phyloP scores from a whole-genome alignment of 192 early-diverging fungal species.

The Chytriomyces confervae region DNA sequence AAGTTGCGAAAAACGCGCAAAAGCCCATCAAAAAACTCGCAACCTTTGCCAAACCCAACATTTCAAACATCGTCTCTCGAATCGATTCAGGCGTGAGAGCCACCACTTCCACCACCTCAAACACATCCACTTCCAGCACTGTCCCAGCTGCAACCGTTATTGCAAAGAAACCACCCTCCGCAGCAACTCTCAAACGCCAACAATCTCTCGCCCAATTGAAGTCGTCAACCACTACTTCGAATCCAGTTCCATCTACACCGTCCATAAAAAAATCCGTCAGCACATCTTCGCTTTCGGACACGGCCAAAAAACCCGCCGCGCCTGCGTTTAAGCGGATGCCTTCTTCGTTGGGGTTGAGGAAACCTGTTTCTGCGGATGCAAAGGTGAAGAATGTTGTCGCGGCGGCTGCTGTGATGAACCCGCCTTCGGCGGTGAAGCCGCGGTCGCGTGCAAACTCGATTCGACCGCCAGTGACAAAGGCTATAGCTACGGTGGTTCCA shows the following conservation, averaged over 20 bases:
- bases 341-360: neutral
- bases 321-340: neutral
- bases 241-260: neutral
- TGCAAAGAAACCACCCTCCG: conserved; percentile 9
- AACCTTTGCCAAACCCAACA: conserved; percentile 5
- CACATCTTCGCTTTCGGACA: neutral
- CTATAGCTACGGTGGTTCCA: neutral
- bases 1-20: neutral
- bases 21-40: neutral
- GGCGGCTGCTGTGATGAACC: neutral
- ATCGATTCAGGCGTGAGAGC: conserved; percentile 3
- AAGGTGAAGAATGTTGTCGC: neutral
- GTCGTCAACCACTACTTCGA: neutral
- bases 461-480: neutral
- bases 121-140: neutral
- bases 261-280: neutral
- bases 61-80: neutral
- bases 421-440: neutral
- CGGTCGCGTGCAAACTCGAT: neutral
- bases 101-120: neutral
- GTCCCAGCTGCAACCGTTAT: neutral
- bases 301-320: neutral
- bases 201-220: neutral
- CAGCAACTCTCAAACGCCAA: neutral
- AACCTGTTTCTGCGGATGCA: neutral